Evolutionary conservation across 192 early-diverging fungal genomes (phyloP).

Genomic region (Coemansia sp.): DNA sequence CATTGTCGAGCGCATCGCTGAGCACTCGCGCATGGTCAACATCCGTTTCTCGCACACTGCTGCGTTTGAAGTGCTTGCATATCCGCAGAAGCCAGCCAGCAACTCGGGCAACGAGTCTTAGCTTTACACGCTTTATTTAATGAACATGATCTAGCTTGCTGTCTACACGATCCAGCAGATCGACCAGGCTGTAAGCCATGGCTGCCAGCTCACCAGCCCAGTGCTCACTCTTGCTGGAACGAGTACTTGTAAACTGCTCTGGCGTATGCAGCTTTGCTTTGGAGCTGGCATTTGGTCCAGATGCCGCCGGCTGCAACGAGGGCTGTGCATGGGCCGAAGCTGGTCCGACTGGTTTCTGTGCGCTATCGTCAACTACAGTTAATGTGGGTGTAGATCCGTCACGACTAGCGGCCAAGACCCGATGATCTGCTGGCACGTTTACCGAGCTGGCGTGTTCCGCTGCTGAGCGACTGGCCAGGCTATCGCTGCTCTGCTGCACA

Average conservation of each 20-base stretch:
- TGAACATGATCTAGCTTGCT: not conserved
- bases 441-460: too few relatives aligned
- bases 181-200: conserved; percentile 18
- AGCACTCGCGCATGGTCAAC: conserved; percentile 36
- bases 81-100: not conserved
- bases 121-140: not conserved
- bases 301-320: not conserved
- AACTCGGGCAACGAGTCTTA: too few relatives aligned
- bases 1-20: conserved; percentile 35
- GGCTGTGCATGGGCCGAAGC: not conserved
- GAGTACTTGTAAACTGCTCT: too few relatives aligned
- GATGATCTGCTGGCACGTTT: not conserved
- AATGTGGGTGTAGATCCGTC: not conserved
- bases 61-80: conserved; percentile 12
- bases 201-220: conserved; percentile 28
- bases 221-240: not conserved
- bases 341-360: not conserved
- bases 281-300: conserved; percentile 5
- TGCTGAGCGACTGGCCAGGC: too few relatives aligned
- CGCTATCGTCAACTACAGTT: conserved; percentile 1
- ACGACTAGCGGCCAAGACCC: not conserved
- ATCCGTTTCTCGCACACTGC: conserved; percentile 22
- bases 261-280: too few relatives aligned
- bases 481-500: too few relatives aligned
- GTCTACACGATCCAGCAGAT: conserved; percentile 24